Evolutionary conservation across 2,329 filamentous ascomycete genomes (phyloP), one percentile per base, ranked within the genome.

Genomic region (Pseudogymnoascus sp.): DNA sequence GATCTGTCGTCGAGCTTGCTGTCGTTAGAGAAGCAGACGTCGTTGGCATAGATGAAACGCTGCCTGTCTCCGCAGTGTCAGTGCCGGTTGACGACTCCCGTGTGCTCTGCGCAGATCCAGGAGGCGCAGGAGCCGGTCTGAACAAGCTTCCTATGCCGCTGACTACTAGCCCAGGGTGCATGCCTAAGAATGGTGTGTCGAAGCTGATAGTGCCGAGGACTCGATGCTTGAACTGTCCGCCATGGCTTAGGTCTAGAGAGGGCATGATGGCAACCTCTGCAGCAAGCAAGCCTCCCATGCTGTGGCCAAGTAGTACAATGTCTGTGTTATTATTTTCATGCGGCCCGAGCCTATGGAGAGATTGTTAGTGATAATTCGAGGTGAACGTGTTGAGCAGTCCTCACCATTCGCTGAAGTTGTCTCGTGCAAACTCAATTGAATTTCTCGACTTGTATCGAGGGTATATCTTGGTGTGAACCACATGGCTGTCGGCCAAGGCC

Each of bases 141-240:
- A 96, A 95, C 10, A 96, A 80, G 71, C 90, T 93, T 2, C 87
- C 84, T 62, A 96, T 83, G 1, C 92, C 91, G 38, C 89, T 89
- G n/a, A 87, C 83, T 43, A 96, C 84, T 43, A 97, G 89, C 5
- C 93, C 90, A 1, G 91, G 92, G 74, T 97, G 91, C 72, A 97
- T 88, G 3, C 93, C 93, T 5, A 96, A 79, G 64, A 96, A 91
- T 0, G 93, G 93, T 0, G 90, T 89, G 74, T 97, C 93, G 59
- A 96, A 88, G 63, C 89, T 90, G 63, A 97, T 80, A 4, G 87
- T 87, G 0, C 93, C 93, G 31, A 96, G 75, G 41, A 96, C 89
- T 8, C 86, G 84, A 76, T 96, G 90, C 66, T 85, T 86, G 67
- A 89, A 85, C 10, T 77, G 77, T 63, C 65, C 64, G 28, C 68